These are phyloP conservation scores for Cantharellus cinnabarinus DNA, from an alignment of 768 basidiomycete genomes.

Conservation along the genomic window DNA sequence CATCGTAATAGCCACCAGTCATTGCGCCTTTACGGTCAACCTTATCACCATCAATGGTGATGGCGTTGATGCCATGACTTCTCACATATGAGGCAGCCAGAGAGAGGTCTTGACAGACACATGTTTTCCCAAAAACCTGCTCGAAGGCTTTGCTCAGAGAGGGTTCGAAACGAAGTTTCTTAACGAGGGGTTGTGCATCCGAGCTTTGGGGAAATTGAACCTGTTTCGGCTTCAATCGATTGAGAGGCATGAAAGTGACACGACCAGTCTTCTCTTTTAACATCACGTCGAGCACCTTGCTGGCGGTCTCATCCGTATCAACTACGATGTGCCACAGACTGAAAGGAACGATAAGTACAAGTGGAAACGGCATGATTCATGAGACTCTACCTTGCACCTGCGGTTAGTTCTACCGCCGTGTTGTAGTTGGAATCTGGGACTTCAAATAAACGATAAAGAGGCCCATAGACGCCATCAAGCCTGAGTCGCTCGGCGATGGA, in stretches of 20 bases:
- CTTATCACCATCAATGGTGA: constrained; percentile 93
- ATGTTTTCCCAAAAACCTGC: constrained; percentile 94
- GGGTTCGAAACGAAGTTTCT: constrained; percentile 59
- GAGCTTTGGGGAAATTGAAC: constrained; percentile 44
- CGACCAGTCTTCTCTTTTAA: constrained; percentile 81
- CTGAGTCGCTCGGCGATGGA: constrained; percentile 57
- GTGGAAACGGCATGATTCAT: constrained; percentile 1
- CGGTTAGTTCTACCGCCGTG: constrained; percentile 83
- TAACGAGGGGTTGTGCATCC: constrained; percentile 62
- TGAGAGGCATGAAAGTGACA: constrained; percentile 96
- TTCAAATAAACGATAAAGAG: constrained; percentile 83
- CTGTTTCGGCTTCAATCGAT: constrained; percentile 69
- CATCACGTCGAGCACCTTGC: constrained; percentile 83
- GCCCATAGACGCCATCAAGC: constrained; percentile 71
- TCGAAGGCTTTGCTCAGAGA: constrained; percentile 67
- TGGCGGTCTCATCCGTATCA: constrained; percentile 87
- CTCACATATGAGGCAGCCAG: constrained; percentile 89
- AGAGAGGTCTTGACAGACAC: constrained; percentile 81
- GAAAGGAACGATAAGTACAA: constrained; percentile 1
- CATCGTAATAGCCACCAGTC: constrained; percentile 91
- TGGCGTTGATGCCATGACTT: constrained; percentile 86
- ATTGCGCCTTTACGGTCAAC: constrained; percentile 91
- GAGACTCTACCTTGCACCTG: constrained; percentile 61
- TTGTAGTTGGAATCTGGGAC: constrained; percentile 76
- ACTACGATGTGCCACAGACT: constrained; percentile 96